Base-by-base conservation (phyloP, 805 yeast species). In the Saccharomycopsis fodiens region DNA sequence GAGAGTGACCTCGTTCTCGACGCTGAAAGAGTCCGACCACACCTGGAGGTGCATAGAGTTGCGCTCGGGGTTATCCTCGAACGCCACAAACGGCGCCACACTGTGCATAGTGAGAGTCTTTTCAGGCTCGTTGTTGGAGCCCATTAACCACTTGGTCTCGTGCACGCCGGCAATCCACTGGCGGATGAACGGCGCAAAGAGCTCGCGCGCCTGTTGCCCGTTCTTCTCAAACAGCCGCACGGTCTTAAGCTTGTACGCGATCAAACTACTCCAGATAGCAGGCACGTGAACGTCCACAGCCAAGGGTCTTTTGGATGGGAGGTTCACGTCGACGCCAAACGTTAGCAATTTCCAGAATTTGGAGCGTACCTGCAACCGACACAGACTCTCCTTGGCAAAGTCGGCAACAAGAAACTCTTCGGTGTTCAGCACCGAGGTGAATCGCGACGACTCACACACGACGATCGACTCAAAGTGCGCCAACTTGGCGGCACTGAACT, bases 141-240 rank as follows among this genome's bases (percentile, higher is more conserved):
- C 71, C 6, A 82, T 62, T 55, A 79, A 84, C 88, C 91, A 89
- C 62, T 86, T 87, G 0, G 86, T 72, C 59, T 89, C 96, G 54
- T 66, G 72, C 1, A 85, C 84, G 30, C 77, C 79, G 8, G 68
- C 64, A 3, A 76, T 66, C 64, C 74, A 73, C 60, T 88, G 96
- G 46, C 87, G 70, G 2, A 84, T 60, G 31, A 87, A 68, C 1
- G 95, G 39, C 17, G 50, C 47, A 44, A 31, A 40, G 15, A 44
- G 35, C 29, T 50, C 53, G 10, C 25, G 30, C 30, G 39, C 44
- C 7, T 46, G 47, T 16, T 42, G 5, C 41, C 22, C 27, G 32
- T 21, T 23, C 45, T 31, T 19, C n/a, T 32, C 55, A 50, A 41
- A 50, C 10, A 19, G 2, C 19, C 43, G 44, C 17, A 42, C 44